phyloP scores from a whole-genome alignment of 345 rosid species.

The Salix brachista region DNA sequence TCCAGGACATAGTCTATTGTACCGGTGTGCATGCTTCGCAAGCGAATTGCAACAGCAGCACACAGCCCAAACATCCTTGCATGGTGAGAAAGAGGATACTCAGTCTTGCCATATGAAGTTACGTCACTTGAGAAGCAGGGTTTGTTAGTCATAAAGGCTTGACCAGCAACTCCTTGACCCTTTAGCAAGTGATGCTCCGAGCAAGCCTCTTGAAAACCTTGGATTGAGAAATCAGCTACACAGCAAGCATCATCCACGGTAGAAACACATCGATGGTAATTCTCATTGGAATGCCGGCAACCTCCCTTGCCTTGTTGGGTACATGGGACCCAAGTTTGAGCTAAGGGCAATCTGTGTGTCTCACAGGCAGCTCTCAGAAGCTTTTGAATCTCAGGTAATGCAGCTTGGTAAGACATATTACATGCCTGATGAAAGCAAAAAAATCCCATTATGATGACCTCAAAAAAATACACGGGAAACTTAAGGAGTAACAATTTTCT shows the following conservation, averaged over 20 bases:
- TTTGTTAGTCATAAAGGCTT: conserved; percentile 79
- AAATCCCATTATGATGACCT: conserved; percentile 15
- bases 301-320: conserved; percentile 74
- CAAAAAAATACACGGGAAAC: background rate
- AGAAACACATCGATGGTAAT: conserved; percentile 65
- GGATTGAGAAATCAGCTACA: conserved; percentile 49
- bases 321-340: conserved; percentile 85
- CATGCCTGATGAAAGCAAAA: conserved; percentile 38
- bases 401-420: conserved; percentile 55
- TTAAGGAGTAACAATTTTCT: background rate
- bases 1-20: conserved; percentile 75
- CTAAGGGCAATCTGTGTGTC: conserved; percentile 75
- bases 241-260: conserved; percentile 76
- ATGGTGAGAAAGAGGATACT: conserved; percentile 95
- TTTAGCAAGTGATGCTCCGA: conserved; percentile 89
- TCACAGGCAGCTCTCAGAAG: conserved; percentile 70
- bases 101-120: conserved; percentile 48
- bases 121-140: conserved; percentile 81
- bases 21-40: conserved; percentile 66
- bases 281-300: conserved; percentile 70
- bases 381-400: conserved; percentile 68
- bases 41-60: conserved; percentile 82
- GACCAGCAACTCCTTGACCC: conserved; percentile 88
- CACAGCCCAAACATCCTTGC: conserved; percentile 72
- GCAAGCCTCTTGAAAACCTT: conserved; percentile 78